Conservation (phyloP, 352 stramenopile species). For the Globisporangium megalacanthum region DNA sequence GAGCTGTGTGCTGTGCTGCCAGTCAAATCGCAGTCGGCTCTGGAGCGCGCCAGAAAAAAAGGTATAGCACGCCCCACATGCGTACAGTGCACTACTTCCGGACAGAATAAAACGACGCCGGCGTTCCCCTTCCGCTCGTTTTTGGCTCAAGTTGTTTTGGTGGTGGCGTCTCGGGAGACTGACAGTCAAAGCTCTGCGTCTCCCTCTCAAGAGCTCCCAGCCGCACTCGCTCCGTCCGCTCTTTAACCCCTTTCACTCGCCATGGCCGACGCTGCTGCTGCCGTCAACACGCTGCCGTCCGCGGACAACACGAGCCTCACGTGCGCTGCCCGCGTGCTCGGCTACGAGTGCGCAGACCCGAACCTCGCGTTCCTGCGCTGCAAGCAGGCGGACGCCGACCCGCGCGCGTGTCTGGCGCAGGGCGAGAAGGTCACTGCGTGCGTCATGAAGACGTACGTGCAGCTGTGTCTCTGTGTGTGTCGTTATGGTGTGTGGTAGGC, state of each 20-base stretch:
- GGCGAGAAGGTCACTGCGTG: slow-evolving; percentile 86
- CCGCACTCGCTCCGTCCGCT: too few relatives aligned
- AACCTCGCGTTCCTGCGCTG: slow-evolving; percentile 86
- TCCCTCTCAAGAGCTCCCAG: too few relatives aligned
- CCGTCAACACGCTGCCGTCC: slow-evolving; percentile 44
- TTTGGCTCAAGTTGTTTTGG: slow-evolving; percentile 5
- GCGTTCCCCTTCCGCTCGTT: slow-evolving; percentile 12
- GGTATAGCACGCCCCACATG: not conserved
- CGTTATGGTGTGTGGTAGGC: too few relatives aligned
- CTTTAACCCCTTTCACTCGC: not conserved
- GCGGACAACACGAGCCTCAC: slow-evolving; percentile 88
- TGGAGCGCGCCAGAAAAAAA: not conserved
- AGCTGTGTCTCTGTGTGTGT: not conserved
- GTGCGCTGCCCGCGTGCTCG: slow-evolving; percentile 77
- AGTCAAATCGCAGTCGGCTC: not conserved
- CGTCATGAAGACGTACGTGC: slow-evolving; percentile 79
- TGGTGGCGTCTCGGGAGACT: slow-evolving; percentile 8
- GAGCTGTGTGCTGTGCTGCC: not conserved
- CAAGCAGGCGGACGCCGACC: slow-evolving; percentile 82
- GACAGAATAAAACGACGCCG: not conserved
- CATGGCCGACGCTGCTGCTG: slow-evolving; percentile 41
- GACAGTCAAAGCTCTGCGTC: not conserved
- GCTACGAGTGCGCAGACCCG: slow-evolving; percentile 72
- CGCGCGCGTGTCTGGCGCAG: slow-evolving; percentile 70
- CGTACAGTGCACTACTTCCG: not conserved